Percentiles rank a stretch among this genome's conserved stretches.
Conservation (phyloP, 192 early-diverging fungal genomes). For the Coemansia sp. region DNA sequence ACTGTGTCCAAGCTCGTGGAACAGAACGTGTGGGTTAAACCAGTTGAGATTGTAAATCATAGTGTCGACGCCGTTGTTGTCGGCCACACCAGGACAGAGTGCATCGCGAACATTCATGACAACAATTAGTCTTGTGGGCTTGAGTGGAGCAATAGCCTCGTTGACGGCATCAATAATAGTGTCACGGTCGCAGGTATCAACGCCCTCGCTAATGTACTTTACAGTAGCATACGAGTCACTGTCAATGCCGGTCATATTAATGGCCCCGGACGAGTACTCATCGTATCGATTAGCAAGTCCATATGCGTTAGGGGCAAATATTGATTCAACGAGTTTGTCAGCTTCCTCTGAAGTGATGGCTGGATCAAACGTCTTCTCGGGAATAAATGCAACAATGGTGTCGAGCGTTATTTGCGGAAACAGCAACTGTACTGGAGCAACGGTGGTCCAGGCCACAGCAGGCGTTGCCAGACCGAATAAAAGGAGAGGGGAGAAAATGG, state of each 20-base stretch:
- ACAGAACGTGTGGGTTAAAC: slow-evolving; percentile 6
- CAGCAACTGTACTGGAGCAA: background rate
- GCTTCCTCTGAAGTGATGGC: background rate
- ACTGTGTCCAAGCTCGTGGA: slow-evolving; percentile 5
- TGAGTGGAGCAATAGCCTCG: background rate
- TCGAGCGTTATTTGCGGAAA: background rate
- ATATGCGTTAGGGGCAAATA: background rate
- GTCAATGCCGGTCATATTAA: slow-evolving; percentile 2
- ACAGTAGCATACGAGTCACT: background rate
- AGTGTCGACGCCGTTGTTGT: background rate
- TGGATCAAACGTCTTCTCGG: background rate
- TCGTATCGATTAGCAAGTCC: background rate
- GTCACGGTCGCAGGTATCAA: background rate
- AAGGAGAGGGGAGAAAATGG: background rate
- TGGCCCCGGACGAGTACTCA: slow-evolving; percentile 6
- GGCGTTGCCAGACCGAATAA: background rate
- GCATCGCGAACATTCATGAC: slow-evolving; percentile 3
- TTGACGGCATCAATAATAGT: background rate
- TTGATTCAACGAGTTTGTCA: background rate
- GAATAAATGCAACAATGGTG: slow-evolving; percentile 5
- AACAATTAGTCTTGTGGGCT: slow-evolving; percentile 1
- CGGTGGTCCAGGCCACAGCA: background rate
- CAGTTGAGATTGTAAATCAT: background rate
- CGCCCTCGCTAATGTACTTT: background rate
- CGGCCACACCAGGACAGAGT: background rate